Evolutionary conservation across 2,329 filamentous ascomycete genomes (phyloP).

Genomic region (Nectriaceae sp.): DNA sequence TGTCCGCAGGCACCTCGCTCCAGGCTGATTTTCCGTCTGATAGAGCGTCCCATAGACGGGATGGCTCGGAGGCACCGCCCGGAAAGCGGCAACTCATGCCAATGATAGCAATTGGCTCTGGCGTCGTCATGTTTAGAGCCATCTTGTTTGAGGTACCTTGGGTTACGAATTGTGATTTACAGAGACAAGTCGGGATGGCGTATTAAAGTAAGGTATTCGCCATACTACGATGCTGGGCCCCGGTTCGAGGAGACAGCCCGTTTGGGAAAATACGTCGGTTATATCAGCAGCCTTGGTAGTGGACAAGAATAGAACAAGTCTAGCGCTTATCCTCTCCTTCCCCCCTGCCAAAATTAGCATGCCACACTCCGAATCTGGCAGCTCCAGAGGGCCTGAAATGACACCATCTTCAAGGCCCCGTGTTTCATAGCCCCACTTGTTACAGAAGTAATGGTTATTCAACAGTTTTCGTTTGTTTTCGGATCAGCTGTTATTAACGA

Average conservation of each 20-base stretch:
- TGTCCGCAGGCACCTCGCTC: constrained; percentile 41
- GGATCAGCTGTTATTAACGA: neutral
- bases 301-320: neutral
- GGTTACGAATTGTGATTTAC: neutral
- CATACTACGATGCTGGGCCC: neutral
- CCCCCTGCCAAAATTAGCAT: neutral
- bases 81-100: constrained; percentile 24
- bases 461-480: neutral
- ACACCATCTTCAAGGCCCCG: neutral
- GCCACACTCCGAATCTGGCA: neutral
- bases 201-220: neutral
- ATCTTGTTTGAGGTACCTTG: neutral
- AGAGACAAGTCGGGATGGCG: neutral
- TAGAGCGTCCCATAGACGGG: constrained; percentile 23
- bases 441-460: neutral
- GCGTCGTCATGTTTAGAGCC: neutral
- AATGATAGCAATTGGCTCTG: constrained; percentile 24
- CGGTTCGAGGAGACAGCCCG: neutral
- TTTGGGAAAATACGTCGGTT: neutral
- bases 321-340: neutral
- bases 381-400: neutral
- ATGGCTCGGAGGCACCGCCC: constrained; percentile 15
- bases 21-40: constrained; percentile 34
- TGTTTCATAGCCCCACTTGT: neutral
- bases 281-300: neutral